Percentiles rank a stretch among this genome's conserved stretches.
These are phyloP conservation scores for Cronartium quercuum DNA, from an alignment of 1,284 basidiomycete genomes.

Conservation along the genomic window DNA sequence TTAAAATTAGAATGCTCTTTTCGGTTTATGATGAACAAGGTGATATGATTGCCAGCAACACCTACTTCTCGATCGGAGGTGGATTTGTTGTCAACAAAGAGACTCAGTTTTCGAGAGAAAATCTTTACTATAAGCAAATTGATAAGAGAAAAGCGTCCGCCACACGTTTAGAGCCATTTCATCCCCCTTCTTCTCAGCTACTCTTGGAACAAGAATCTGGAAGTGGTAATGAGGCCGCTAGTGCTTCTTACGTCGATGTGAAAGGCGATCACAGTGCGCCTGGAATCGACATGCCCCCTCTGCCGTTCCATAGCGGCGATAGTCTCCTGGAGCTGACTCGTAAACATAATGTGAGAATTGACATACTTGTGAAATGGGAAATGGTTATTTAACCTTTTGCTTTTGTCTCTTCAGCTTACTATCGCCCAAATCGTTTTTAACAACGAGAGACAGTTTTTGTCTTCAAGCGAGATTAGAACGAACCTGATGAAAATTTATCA, in stretches of 20 bases:
- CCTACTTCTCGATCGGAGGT: conserved; percentile 63
- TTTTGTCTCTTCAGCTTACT: conserved; percentile 59
- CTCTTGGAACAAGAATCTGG: conserved; percentile 47
- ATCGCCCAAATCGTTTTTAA: conserved; percentile 93
- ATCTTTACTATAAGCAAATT: conserved; percentile 94
- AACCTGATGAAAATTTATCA: conserved; percentile 55
- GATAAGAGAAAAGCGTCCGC: conserved; percentile 70
- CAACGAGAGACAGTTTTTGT: conserved; percentile 78
- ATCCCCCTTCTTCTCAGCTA: conserved; percentile 50
- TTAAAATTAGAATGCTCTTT: conserved; percentile 84
- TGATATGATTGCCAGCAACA: conserved; percentile 83
- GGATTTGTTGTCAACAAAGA: conserved; percentile 69
- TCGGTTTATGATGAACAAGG: conserved; percentile 74
- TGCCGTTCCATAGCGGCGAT: conserved; percentile 74
- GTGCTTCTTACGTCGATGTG: neutral
- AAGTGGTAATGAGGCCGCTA: conserved; percentile 39
- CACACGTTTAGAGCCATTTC: conserved; percentile 66
- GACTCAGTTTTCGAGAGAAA: conserved; percentile 74
- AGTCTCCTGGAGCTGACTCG: conserved; percentile 68
- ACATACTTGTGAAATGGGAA: neutral
- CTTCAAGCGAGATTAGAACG: conserved; percentile 66
- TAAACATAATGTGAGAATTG: conserved; percentile 66
- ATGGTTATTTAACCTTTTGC: no score
- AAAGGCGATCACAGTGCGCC: neutral
- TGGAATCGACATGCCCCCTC: conserved; percentile 57